Percentiles rank a stretch among this genome's conserved stretches.
Evolutionary conservation across 257 asterid genomes (phyloP).

Genomic region (Capsicum pubescens): DNA sequence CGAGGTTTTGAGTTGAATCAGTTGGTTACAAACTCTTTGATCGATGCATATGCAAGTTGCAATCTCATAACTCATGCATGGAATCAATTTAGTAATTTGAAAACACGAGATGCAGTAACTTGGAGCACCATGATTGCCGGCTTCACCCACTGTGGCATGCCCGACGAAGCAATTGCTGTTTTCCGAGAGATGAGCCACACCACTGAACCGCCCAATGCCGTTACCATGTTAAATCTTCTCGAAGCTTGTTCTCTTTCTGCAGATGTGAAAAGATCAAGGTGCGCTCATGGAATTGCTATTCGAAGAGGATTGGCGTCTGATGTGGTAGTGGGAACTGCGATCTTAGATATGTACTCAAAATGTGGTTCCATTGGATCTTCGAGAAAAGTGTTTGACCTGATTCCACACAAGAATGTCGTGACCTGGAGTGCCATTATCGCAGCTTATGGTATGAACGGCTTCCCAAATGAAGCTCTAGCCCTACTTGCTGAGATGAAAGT

Average conservation of each 20-base stretch:
- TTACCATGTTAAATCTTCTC: constrained; percentile 70
- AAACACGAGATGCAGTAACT: constrained; percentile 64
- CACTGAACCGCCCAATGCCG: constrained; percentile 47
- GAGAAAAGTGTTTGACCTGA: constrained; percentile 63
- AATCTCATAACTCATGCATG: constrained; percentile 58
- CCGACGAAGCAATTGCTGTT: constrained; percentile 68
- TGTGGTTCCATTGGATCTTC: constrained; percentile 78
- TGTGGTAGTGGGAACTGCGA: constrained; percentile 77
- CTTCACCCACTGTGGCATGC: constrained; percentile 75
- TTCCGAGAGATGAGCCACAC: constrained; percentile 59
- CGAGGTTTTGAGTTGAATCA: constrained; percentile 63
- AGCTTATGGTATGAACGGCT: constrained; percentile 81
- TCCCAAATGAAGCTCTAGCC: constrained; percentile 70
- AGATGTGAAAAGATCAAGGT: constrained; percentile 63
- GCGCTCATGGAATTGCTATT: constrained; percentile 72
- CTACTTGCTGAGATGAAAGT: constrained; percentile 67
- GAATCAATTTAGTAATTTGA: constrained; percentile 59
- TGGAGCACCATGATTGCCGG: constrained; percentile 98
- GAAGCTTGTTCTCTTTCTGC: constrained; percentile 82
- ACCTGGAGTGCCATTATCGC: constrained; percentile 88
- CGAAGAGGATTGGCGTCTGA: constrained; percentile 71
- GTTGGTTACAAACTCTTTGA: constrained; percentile 70
- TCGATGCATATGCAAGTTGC: constrained; percentile 84
- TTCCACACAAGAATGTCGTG: constrained; percentile 57
- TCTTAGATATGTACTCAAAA: constrained; percentile 85